phyloP scores from a whole-genome alignment of 1,284 basidiomycete genomes.

The Heimioporus punctisporus region DNA sequence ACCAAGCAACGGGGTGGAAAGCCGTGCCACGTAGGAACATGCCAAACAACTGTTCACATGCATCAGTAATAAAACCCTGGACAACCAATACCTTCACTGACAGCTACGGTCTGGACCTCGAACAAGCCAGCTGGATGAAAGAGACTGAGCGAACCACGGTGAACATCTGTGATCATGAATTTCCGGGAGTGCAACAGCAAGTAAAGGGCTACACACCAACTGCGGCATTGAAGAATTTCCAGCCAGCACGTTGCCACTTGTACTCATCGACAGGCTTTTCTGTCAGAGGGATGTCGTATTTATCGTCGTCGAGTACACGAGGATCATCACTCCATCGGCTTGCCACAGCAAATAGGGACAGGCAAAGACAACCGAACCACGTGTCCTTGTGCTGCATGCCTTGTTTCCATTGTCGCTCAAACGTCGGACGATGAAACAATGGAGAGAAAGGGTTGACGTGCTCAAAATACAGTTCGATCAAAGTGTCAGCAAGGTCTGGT shows the following conservation, averaged over 20 bases:
- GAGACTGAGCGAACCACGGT: conserved; percentile 56
- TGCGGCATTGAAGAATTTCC: conserved; percentile 63
- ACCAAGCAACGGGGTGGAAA: conserved; percentile 64
- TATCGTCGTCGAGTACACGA: conserved; percentile 51
- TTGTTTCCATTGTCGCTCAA: conserved; percentile 59
- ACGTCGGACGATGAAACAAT: conserved; percentile 70
- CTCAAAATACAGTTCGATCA: conserved; percentile 71
- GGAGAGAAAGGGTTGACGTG: conserved; percentile 60
- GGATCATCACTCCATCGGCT: conserved; percentile 70
- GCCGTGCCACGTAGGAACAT: conserved; percentile 56
- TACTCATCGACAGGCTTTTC: conserved; percentile 24
- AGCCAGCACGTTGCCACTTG: conserved; percentile 63
- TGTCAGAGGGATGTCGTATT: conserved; percentile 20
- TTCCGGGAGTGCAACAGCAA: background rate
- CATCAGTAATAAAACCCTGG: conserved; percentile 1
- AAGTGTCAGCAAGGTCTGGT: conserved; percentile 50
- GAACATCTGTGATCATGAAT: conserved; percentile 40
- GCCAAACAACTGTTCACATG: conserved; percentile 41
- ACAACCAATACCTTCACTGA: conserved; percentile 31
- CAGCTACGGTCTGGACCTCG: conserved; percentile 70
- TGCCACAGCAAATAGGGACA: conserved; percentile 71
- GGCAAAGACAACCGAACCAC: conserved; percentile 60
- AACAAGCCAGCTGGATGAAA: conserved; percentile 69
- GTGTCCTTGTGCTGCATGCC: conserved; percentile 54
- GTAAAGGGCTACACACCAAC: conserved; percentile 39